A percentile compares a stretch with the other conserved stretches of the same genome.
phyloP scores from a whole-genome alignment of 1,284 basidiomycete species.

The Ganoderma multipileum region DNA sequence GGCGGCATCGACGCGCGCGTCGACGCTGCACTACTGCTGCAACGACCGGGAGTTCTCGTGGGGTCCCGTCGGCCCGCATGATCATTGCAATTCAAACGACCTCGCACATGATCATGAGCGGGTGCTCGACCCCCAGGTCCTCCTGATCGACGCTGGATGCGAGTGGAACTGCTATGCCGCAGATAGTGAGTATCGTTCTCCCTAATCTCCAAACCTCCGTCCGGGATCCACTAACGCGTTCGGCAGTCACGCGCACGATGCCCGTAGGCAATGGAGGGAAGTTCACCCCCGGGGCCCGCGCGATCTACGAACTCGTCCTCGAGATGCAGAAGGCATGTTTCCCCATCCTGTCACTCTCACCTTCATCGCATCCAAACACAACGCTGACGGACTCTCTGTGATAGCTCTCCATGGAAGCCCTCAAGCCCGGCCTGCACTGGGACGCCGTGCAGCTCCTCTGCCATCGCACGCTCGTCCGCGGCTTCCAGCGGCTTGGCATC shows the following conservation, averaged over 20 bases:
- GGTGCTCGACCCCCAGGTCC: slow-evolving; percentile 73
- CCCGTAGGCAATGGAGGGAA: slow-evolving; percentile 89
- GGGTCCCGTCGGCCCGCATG: slow-evolving; percentile 70
- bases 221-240: background rate
- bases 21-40: slow-evolving; percentile 91
- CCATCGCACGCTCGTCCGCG: slow-evolving; percentile 78
- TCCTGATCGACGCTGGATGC: slow-evolving; percentile 92
- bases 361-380: background rate
- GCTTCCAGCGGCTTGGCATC: slow-evolving; percentile 86
- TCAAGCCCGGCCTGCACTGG: slow-evolving; percentile 84
- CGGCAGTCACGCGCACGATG: slow-evolving; percentile 78
- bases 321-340: slow-evolving; percentile 88
- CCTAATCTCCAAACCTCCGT: background rate
- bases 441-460: slow-evolving; percentile 84
- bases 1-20: slow-evolving; percentile 82
- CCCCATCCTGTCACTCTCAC: slow-evolving; percentile 3
- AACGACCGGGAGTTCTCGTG: slow-evolving; percentile 82
- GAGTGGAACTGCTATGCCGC: slow-evolving; percentile 87
- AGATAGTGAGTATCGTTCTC: slow-evolving; percentile 57
- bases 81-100: slow-evolving; percentile 58
- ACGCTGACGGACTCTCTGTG: background rate
- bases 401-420: slow-evolving; percentile 68
- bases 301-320: slow-evolving; percentile 85
- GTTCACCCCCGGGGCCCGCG: slow-evolving; percentile 80
- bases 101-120: slow-evolving; percentile 50